Base-by-base conservation (phyloP, 345 rosid species). In the Camelina sativa region DNA sequence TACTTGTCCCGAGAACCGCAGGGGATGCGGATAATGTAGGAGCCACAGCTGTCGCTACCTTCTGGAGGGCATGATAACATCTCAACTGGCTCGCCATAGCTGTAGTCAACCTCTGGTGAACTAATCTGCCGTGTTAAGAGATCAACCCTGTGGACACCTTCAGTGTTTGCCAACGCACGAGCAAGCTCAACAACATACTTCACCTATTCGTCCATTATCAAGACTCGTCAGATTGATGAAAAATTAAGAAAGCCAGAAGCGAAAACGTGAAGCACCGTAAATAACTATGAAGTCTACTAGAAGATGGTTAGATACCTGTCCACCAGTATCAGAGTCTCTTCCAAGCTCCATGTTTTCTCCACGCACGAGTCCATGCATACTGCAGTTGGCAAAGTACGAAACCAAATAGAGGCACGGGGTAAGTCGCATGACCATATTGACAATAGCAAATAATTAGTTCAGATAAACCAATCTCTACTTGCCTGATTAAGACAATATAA, bases 321-420 rank as follows among this genome's bases (percentile, higher is more conserved):
- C 97, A 20, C 98, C 98, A 40, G 98, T 94, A 81, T 91, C 98
- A 48, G 98, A 94, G 84, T 94, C 98, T 79, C 98, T 83, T 65
- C 98, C 98, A 57, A 94, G 99, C 86, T 94, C 99, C 99, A 94
- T 94, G 64, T 91, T 87, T 16, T 94, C 97, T 76, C 97, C 97
- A 55, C 97, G 97, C 63, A 94, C 93, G 73, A 94, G 83, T 59
- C 99, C 99, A 81, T 94, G 99, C 83, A 94, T 85, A 73, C 99
- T 94, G 85, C 32, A 76, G 71, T 50, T 46, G 34, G 22, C 8
- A 54, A 55, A 55, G 58, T 62, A 76, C 11, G 43, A 22, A 69
- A 61, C 51, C 51, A 63, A 17, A 44, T 2, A 43, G 32, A 47
- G 19, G 2, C 22, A 54, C 11, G 0, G 6, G 37, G 76, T 70